Evolutionary conservation across 768 basidiomycete genomes (phyloP).

Genomic region (Podaxis sp.): DNA sequence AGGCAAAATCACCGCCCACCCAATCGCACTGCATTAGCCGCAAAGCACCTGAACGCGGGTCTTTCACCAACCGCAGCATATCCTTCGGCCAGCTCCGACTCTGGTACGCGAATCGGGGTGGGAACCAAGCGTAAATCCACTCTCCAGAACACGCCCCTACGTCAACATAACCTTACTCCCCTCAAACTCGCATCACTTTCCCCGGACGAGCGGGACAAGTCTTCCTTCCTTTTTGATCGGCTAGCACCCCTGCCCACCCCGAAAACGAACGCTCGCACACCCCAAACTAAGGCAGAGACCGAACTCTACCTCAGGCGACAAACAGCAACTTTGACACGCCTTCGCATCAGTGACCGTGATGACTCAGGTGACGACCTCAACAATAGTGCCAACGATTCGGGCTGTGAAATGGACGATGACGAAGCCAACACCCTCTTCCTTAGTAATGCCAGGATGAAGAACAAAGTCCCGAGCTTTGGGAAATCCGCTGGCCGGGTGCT

Average conservation of each 20-base stretch:
- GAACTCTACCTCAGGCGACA: conserved; percentile 46
- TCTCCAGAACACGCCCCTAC: conserved; percentile 51
- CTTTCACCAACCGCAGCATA: conserved; percentile 13
- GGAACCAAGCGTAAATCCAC: conserved; percentile 69
- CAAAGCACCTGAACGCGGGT: conserved; percentile 28
- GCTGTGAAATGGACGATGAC: conserved; percentile 45
- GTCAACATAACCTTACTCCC: conserved; percentile 43
- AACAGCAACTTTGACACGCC: conserved; percentile 59
- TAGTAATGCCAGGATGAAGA: conserved; percentile 19
- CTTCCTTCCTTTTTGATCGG: conserved; percentile 45
- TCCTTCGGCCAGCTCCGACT: conserved; percentile 17
- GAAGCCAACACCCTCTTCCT: conserved; percentile 31
- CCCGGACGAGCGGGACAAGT: conserved; percentile 24
- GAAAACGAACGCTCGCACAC: conserved; percentile 42
- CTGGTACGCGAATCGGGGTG: conserved; percentile 31
- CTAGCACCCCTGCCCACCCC: conserved; percentile 53
- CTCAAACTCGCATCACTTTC: conserved; percentile 37
- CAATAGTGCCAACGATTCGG: conserved; percentile 42
- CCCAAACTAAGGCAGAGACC: conserved; percentile 51
- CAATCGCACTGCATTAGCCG: conserved; percentile 38
- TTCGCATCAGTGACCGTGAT: conserved; percentile 55
- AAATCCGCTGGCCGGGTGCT: conserved; percentile 8
- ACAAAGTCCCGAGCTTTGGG: conserved; percentile 16
- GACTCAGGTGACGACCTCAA: conserved; percentile 40
- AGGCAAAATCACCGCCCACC: conserved; percentile 41